Base-by-base conservation (phyloP, 2,329 filamentous ascomycete species). In the Exophiala bonariae region DNA sequence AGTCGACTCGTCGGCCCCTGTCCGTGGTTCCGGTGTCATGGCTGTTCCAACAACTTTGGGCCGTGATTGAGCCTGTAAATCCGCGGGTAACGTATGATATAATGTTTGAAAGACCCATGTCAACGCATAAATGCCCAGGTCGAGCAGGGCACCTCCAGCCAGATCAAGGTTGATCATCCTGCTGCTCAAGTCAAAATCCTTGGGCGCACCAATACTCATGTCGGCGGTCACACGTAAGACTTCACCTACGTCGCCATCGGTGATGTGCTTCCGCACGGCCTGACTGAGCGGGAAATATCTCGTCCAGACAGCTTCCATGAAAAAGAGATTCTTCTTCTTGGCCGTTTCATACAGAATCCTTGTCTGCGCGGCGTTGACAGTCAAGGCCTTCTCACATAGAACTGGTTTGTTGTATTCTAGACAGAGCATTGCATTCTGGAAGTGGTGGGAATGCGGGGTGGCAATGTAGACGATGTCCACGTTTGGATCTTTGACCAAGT, bases 301-400 rank as follows among this genome's bases (percentile, higher is more conserved):
- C 28, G 89, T 95, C 90, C 89, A 95, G 16, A 95, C 88, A 34
- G 88, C 88, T 70, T 92, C 87, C 86, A 91, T 90, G 52, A 92
- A 70, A 75, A 87, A 86, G 65, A 89, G 64, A 50, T 81, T 79
- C 76, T 89, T 92, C 61, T 81, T 77, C 64, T 74, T 80, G 5
- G 90, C 90, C 50, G 80, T 83, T 53, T 85, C 81, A 41, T 85
- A 79, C 19, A 96, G 76, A 64, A 82, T 82, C 67, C 80, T 81
- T 18, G 86, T 75, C 70, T 96, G 90, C 8, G 81, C 75, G 2
- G 86, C 89, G 55, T 86, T 95, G 54, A 92, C 87, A 1, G 89
- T 95, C 60, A 96, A 85, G 0, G 90, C 82, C 76, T 96, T 96
- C 69, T 96, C 90, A 67, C 89, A 95, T 26, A 96, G 79, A 22